phyloP scores from a whole-genome alignment of 495 filamentous ascomycete genomes.

The Acidomyces sp. region DNA sequence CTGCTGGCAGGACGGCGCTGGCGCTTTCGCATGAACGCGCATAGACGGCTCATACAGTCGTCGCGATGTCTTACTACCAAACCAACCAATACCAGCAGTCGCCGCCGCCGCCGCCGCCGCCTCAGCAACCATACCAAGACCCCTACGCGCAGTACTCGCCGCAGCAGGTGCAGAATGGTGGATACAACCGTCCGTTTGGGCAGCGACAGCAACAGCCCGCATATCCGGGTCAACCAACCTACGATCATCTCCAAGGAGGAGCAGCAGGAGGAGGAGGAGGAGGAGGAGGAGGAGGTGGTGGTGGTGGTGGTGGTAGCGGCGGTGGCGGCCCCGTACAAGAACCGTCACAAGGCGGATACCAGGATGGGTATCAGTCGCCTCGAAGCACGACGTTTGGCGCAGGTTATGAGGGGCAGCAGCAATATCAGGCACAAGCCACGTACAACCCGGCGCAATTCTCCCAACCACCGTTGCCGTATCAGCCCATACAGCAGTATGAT shows the following conservation, averaged over 20 bases:
- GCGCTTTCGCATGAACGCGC: background rate
- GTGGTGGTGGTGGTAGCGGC: no score
- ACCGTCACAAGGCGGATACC: constrained; percentile 6
- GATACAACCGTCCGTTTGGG: background rate
- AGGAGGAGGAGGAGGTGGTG: no score
- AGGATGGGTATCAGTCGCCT: constrained; percentile 6
- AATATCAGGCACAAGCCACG: constrained; percentile 37
- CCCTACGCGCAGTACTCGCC: background rate
- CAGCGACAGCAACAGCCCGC: constrained; percentile 8
- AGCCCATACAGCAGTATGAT: constrained; percentile 29
- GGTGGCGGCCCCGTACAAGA: constrained; percentile 16
- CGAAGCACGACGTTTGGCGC: constrained; percentile 21
- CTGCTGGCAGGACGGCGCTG: constrained; percentile 12
- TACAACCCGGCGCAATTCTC: constrained; percentile 68
- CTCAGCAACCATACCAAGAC: background rate
- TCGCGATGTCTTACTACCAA: constrained; percentile 4
- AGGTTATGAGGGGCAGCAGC: constrained; percentile 20
- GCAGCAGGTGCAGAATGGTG: constrained; percentile 7
- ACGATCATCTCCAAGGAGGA: constrained; percentile 8
- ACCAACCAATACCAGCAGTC: constrained; percentile 8
- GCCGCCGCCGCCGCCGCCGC: background rate
- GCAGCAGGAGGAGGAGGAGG: no score
- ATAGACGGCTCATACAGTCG: background rate
- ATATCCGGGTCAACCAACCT: constrained; percentile 17
- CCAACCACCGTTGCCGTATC: constrained; percentile 37